A percentile compares a stretch with the other conserved stretches of the same genome.
phyloP scores from a whole-genome alignment of 495 filamentous ascomycete species.

The Lophiotrema nucula region DNA sequence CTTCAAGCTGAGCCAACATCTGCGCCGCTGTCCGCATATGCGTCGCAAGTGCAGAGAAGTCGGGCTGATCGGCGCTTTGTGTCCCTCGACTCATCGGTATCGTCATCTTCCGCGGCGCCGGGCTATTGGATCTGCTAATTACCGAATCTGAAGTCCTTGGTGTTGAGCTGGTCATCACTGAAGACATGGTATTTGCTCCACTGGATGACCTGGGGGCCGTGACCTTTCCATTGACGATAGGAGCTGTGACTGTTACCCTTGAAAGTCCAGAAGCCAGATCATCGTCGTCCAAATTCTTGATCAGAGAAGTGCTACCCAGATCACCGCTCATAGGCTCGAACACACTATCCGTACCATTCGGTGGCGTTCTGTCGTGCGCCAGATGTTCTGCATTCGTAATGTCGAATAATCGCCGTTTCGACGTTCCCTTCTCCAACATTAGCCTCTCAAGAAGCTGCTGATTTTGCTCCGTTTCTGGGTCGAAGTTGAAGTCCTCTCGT shows the following conservation, averaged over 20 bases:
- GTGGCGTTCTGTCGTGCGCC: constrained; percentile 40
- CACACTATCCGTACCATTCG: constrained; percentile 63
- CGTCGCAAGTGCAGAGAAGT: constrained; percentile 71
- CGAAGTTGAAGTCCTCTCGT: constrained; percentile 71
- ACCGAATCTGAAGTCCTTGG: constrained; percentile 60
- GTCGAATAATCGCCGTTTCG: constrained; percentile 65
- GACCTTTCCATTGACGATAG: constrained; percentile 7
- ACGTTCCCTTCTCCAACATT: constrained; percentile 59
- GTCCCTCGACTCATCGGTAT: constrained; percentile 38
- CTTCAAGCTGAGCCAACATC: constrained; percentile 74
- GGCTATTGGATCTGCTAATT: constrained; percentile 60
- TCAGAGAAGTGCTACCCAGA: constrained; percentile 64
- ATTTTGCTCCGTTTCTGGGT: constrained; percentile 65
- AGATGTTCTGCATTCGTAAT: constrained; percentile 53
- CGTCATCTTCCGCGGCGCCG: constrained; percentile 55
- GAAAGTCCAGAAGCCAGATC: constrained; percentile 32
- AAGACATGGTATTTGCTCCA: constrained; percentile 52
- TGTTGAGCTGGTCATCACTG: constrained; percentile 51
- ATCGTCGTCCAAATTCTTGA: constrained; percentile 51
- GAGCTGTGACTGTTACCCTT: constrained; percentile 7
- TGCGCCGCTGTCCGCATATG: constrained; percentile 78
- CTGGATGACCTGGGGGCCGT: constrained; percentile 54
- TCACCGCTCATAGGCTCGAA: constrained; percentile 73
- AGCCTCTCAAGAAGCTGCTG: constrained; percentile 59
- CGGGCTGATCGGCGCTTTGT: constrained; percentile 54